Evolutionary conservation across 208 protist genomes (phyloP).

Genomic region (Novymonas esmeraldas): DNA sequence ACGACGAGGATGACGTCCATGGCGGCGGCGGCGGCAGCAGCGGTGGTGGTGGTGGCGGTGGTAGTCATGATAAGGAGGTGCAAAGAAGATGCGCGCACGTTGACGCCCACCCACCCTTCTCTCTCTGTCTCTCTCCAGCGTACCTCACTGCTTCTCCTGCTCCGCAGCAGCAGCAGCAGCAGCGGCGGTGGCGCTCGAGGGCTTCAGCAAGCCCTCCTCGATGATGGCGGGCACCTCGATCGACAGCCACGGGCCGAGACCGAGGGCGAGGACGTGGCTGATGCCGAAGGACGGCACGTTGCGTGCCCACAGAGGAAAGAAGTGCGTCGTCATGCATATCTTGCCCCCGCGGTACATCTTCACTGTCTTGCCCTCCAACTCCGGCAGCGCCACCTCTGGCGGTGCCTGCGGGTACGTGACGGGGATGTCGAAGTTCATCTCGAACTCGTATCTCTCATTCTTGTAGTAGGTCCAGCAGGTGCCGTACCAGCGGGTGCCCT

Average conservation of each 20-base stretch:
- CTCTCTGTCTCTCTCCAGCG: no score
- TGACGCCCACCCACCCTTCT: background rate
- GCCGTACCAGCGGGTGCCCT: slow-evolving; percentile 96
- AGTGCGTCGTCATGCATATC: slow-evolving; percentile 98
- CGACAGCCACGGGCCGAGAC: slow-evolving; percentile 97
- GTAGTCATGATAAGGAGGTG: no score
- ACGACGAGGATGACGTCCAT: no score
- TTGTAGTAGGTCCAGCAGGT: slow-evolving; percentile 97
- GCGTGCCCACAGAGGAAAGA: slow-evolving; percentile 97
- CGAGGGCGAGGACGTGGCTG: slow-evolving; percentile 96
- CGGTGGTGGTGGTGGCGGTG: no score
- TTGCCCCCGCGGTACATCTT: slow-evolving; percentile 99
- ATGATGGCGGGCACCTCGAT: slow-evolving; percentile 97
- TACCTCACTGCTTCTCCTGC: background rate
- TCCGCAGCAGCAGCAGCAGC: background rate
- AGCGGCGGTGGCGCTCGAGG: slow-evolving; percentile 21
- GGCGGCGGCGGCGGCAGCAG: no score
- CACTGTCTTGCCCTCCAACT: slow-evolving; percentile 97
- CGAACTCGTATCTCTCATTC: slow-evolving; percentile 96
- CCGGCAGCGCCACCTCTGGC: slow-evolving; percentile 96
- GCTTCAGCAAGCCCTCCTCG: slow-evolving; percentile 85
- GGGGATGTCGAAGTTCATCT: slow-evolving; percentile 97
- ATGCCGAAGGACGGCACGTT: slow-evolving; percentile 98
- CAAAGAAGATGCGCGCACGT: no score
- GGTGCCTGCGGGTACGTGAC: slow-evolving; percentile 96